phyloP scores from a whole-genome alignment of 2,329 filamentous ascomycete genomes.

The Albophoma yamanashiensis region DNA sequence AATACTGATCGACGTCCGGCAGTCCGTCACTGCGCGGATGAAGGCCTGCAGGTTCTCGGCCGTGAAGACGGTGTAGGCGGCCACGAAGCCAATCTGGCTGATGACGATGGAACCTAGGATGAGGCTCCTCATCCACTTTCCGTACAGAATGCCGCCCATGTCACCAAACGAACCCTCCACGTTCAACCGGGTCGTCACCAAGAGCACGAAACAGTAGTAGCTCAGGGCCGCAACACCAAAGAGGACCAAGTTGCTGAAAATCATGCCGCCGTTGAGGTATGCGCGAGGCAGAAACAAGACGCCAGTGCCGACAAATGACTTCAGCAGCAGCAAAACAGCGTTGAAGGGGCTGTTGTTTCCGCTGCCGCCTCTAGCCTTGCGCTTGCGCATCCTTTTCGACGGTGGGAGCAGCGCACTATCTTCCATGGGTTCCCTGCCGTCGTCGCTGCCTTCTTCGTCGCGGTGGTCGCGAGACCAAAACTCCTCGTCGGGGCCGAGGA shows the following conservation, averaged over 20 bases:
- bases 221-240: slow-evolving; percentile 75
- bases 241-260: slow-evolving; percentile 91
- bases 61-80: slow-evolving; percentile 94
- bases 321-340: slow-evolving; percentile 77
- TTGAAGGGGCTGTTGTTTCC: slow-evolving; percentile 71
- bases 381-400: slow-evolving; percentile 62
- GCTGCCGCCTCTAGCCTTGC: slow-evolving; percentile 61
- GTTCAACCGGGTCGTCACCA: slow-evolving; percentile 76
- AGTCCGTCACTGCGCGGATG: slow-evolving; percentile 81
- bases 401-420: slow-evolving; percentile 73
- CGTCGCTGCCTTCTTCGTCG: slow-evolving; percentile 50
- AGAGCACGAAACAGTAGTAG: slow-evolving; percentile 94
- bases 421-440: slow-evolving; percentile 73
- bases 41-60: slow-evolving; percentile 94
- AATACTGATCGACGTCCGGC: slow-evolving; percentile 75
- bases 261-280: slow-evolving; percentile 93
- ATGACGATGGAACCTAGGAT: slow-evolving; percentile 90
- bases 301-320: slow-evolving; percentile 95
- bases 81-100: slow-evolving; percentile 90
- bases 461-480: slow-evolving; percentile 71
- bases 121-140: slow-evolving; percentile 75
- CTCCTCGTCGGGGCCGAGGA: slow-evolving; percentile 77
- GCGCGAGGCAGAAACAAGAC: slow-evolving; percentile 88
- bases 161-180: slow-evolving; percentile 95
- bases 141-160: slow-evolving; percentile 86